These are phyloP conservation scores for Lumnitzera littorea DNA, from an alignment of 345 rosid genomes.

Conservation along the genomic window DNA sequence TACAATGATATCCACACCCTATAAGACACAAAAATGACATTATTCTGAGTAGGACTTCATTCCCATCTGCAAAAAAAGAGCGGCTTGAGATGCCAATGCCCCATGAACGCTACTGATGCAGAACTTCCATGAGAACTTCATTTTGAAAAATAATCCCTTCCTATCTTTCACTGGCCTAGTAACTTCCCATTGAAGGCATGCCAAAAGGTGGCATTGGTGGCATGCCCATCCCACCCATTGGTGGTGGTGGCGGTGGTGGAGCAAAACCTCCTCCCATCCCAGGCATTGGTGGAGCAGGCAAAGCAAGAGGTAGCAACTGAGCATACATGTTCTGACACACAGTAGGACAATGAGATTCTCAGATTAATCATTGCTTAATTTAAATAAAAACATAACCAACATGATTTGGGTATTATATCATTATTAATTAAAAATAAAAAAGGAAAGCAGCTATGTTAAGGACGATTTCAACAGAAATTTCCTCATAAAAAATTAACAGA, in stretches of 20 bases:
- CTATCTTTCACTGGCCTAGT: conserved; percentile 14
- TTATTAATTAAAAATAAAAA: no score
- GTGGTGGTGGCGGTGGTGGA: conserved; percentile 42
- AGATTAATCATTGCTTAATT: no score
- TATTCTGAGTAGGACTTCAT: no score
- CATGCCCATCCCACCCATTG: conserved; percentile 58
- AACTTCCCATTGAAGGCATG: conserved; percentile 57
- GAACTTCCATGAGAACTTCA: neutral
- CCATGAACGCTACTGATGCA: neutral
- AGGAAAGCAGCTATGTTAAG: no score
- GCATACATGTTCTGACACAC: conserved; percentile 76
- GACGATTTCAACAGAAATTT: no score
- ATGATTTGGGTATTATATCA: neutral
- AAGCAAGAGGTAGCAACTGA: conserved; percentile 67
- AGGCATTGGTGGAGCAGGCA: conserved; percentile 84
- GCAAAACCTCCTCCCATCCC: conserved; percentile 53
- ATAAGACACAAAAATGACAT: conserved; percentile 5
- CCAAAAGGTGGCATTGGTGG: conserved; percentile 62
- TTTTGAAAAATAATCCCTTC: neutral
- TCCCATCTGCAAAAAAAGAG: neutral
- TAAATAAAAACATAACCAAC: neutral
- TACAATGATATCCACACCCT: conserved; percentile 7
- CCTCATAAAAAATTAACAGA: no score
- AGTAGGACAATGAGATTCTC: neutral
- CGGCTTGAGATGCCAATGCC: neutral